Evolutionary conservation across 208 protist genomes (phyloP), one percentile per base, ranked within the genome.

Genomic region (Acanthamoeba healyi): DNA sequence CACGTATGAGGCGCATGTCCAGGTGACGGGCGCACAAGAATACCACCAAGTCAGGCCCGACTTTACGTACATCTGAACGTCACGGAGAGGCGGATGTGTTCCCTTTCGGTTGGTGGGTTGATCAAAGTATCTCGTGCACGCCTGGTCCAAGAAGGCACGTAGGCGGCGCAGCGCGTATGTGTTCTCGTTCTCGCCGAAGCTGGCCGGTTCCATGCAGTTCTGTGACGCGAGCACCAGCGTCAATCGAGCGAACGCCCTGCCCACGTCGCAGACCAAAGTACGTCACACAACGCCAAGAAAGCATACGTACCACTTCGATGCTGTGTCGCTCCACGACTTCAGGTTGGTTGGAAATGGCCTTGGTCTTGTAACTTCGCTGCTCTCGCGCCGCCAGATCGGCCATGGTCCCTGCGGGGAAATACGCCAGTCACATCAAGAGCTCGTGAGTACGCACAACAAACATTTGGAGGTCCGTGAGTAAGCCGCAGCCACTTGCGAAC

Each of bases 271-370:
- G n/a, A n/a, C n/a, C n/a, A n/a, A n/a, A 15, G 22, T 24, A 14
- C 5, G 22, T 10, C 44, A 14, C 14, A 32, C 58, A 36, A 15
- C 10, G 24, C 9, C 7, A 9, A 15, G 63, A 70, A 29, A 34
- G 0, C 7, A 14, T 15, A 38, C 32, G 4, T 70, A 90, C 82
- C 49, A 90, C 82, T 72, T 90, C 49, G 6, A 90, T 42, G 82
- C 82, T 90, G 54, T 90, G 82, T 49, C 82, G 29, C 58, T 90
- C 82, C 26, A 90, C 82, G 9, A 90, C 58, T 29, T 90, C 82
- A 5, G 82, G 58, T 32, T 84, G 82, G 22, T 36, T 72, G 46
- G 58, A 63, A 32, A 90, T 72, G 54, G 82, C 32, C 58, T 90
- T 90, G 34, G 32, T 63, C 54, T 70, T 34, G 82, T 70, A 70